Base-by-base conservation (phyloP, 2,329 filamentous ascomycete genomes). In the Diaporthe sp. region DNA sequence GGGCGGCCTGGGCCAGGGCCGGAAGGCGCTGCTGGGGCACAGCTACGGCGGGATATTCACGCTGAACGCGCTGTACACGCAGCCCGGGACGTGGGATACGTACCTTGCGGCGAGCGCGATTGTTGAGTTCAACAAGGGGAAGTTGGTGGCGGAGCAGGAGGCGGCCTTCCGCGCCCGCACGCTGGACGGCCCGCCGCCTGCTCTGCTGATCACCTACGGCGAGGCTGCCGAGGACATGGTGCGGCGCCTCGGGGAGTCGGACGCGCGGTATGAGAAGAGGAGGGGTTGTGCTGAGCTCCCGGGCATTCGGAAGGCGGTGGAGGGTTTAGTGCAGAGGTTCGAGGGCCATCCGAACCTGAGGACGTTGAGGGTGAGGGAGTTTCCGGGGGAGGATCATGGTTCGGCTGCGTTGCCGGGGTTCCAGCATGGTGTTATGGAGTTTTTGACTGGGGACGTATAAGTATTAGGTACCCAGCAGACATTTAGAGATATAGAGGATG, bases 311-410 rank as follows among this genome's bases (percentile, higher is more conserved):
- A 44, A 47, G 27, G 47, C 65, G 47, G 65, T 30, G 3, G 25
- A 53, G 47, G 51, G 44, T 10, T 13, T 69, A 19, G 44, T 55
- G 17, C 32, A 55, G 65, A 69, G 65, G 51, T 69, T 69, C 47
- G 65, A 69, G 27, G 65, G 65, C 30, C 65, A 69, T 22, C 65
- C 65, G 47, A 69, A 69, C 32, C 65, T 69, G 27, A 69, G 44
- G 44, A 22, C 2, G 7, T 15, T 69, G 35, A 32, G 17, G n/a
- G 65, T 55, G 22, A 69, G 65, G 22, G 13, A 27, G 37, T 69
- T 69, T 6, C 47, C 32, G 8, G 65, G 65, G 30, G 65, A 69
- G 32, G 65, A 69, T 19, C 65, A 69, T 30, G 65, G 65, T 17
- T 69, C 65, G 8, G 19, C 65, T 15, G 65, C 65, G 35, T 22